Percentiles rank a stretch among this genome's conserved stretches.
phyloP scores from a whole-genome alignment of 2,329 filamentous ascomycete species.

The Dothistroma septosporum region DNA sequence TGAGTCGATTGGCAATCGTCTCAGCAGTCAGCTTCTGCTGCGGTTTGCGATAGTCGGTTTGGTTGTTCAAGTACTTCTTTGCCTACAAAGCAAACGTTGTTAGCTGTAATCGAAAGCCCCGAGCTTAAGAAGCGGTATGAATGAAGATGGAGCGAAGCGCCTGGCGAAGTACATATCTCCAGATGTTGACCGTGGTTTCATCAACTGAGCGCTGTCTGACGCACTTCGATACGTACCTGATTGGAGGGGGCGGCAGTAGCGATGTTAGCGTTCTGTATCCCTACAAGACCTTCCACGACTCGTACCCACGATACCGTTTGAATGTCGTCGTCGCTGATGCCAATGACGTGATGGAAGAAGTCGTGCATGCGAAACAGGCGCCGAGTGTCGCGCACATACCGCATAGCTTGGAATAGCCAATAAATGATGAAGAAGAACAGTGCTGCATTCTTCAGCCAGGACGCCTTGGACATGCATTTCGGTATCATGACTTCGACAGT shows the following conservation, averaged over 20 bases:
- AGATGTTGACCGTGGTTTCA: too few relatives aligned
- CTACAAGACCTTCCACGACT: slow-evolving; percentile 79
- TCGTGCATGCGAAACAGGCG: slow-evolving; percentile 73
- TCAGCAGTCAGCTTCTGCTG: slow-evolving; percentile 90
- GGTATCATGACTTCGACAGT: slow-evolving; percentile 61
- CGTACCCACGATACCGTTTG: slow-evolving; percentile 94
- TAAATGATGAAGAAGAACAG: slow-evolving; percentile 84
- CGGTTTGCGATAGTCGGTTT: slow-evolving; percentile 42
- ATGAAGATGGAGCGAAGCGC: too few relatives aligned
- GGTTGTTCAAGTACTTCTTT: slow-evolving; percentile 52
- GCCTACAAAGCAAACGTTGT: slow-evolving; percentile 30
- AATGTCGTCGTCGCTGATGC: slow-evolving; percentile 80
- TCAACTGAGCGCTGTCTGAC: too few relatives aligned
- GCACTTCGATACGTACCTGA: slow-evolving; percentile 22
- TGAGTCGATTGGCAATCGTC: slow-evolving; percentile 92
- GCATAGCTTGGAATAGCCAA: slow-evolving; percentile 75
- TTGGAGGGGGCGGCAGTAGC: slow-evolving; percentile 65
- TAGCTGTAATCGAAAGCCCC: too few relatives aligned
- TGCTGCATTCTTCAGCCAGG: slow-evolving; percentile 70
- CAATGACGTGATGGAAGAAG: slow-evolving; percentile 78
- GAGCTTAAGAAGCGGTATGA: too few relatives aligned
- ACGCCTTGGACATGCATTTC: slow-evolving; percentile 69
- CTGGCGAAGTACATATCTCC: too few relatives aligned
- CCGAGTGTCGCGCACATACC: slow-evolving; percentile 68
- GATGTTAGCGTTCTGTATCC: slow-evolving; percentile 78